These are phyloP conservation scores for Oxalis stricta DNA, from an alignment of 441 rosid genomes.

Conservation along the genomic window DNA sequence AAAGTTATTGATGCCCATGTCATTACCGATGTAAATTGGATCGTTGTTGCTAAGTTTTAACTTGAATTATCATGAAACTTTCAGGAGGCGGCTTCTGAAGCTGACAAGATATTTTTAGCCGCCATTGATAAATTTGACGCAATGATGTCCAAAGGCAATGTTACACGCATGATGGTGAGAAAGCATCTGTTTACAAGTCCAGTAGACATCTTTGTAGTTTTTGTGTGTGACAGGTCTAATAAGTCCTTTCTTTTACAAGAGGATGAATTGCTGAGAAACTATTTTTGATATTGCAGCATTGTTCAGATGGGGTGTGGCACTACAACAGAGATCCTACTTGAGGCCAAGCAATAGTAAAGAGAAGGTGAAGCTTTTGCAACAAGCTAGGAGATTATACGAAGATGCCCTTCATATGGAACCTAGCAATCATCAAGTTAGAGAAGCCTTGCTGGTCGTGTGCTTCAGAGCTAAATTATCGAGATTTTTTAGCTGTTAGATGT, in stretches of 20 bases:
- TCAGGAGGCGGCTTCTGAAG: constrained; percentile 59
- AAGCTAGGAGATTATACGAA: constrained; percentile 53
- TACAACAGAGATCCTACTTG: constrained; percentile 61
- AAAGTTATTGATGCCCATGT: neutral
- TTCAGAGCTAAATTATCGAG: constrained; percentile 35
- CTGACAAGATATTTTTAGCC: constrained; percentile 64
- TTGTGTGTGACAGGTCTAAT: neutral
- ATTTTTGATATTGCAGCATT: constrained; percentile 33
- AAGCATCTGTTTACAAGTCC: too few species aligned
- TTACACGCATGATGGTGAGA: constrained; percentile 56
- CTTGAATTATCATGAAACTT: constrained; percentile 5
- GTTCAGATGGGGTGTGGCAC: constrained; percentile 49
- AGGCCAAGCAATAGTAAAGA: constrained; percentile 35
- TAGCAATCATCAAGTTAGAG: constrained; percentile 31
- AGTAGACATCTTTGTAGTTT: too few species aligned
- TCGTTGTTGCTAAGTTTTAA: constrained; percentile 3
- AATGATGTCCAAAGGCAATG: constrained; percentile 55
- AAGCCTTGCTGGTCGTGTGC: constrained; percentile 42
- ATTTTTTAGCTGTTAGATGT: constrained; percentile 5
- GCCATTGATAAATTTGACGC: constrained; percentile 62
- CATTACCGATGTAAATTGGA: neutral
- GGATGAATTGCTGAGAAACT: too few species aligned
- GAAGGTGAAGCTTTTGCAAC: constrained; percentile 48
- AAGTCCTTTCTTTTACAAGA: neutral
- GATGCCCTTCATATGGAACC: constrained; percentile 55